Base-by-base conservation (phyloP, 345 rosid genomes). In the Trapa bicornis region DNA sequence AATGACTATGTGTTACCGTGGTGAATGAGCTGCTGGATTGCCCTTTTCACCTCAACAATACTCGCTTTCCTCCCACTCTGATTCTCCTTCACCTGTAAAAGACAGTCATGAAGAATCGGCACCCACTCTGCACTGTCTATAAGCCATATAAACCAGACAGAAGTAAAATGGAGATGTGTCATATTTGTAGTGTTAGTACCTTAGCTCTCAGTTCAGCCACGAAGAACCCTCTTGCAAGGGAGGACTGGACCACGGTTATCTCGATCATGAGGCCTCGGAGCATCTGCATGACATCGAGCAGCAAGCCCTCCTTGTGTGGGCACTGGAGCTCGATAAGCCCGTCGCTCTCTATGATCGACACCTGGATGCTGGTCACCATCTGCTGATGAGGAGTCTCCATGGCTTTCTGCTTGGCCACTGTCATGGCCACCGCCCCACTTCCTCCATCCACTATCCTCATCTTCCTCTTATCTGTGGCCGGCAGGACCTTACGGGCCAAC, bases 341-440 rank as follows among this genome's bases (percentile, higher is more conserved):
- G 47, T 91, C 90, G 32, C 85, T 78, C 81, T 89, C 99, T 66
- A 95, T 95, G 50, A 95, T 95, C 10, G 99, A 95, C 73, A 95
- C 99, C 74, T 95, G 93, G 32, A 95, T 84, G 10, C 76, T 74
- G 0, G 79, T 80, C 56, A 66, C 81, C 8, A 50, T 56, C 10
- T 53, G 62, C 22, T 69, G 74, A 15, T 63, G 52, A 0, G 73
- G 62, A 5, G 71, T 39, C 50, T 73, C 87, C 71, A 74, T 81
- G 17, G 75, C 29, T 78, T 81, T 85, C 14, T 82, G 72, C 80
- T 83, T 86, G 3, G 81, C 69, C 16, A 45, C 29, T 22, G 29
- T 22, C 29, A 22, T 22, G 29, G 29, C 29, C 29, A 22, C 29
- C 29, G 29, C 75, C 0, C 82, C 84, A 1, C 73, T 65, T 9